Evolutionary conservation across 345 rosid species (phyloP).

Genomic region (Melaleuca alternifolia): DNA sequence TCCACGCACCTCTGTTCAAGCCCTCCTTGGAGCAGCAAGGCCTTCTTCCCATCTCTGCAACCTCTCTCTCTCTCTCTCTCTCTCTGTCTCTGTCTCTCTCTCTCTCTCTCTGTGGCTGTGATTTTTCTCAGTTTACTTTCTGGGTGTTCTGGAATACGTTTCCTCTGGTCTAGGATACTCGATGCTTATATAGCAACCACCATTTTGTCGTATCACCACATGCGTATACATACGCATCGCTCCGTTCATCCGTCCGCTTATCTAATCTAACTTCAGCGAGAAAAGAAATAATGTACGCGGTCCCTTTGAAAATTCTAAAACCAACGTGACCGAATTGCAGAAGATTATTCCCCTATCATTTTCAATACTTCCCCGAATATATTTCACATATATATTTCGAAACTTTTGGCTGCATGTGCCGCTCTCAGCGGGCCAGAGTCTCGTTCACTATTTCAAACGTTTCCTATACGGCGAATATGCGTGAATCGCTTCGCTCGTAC

Average conservation of each 20-base stretch:
- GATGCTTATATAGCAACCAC: background rate
- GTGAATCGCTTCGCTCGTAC: background rate
- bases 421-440: background rate
- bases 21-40: constrained; percentile 39
- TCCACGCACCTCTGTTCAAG: constrained; percentile 73
- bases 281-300: background rate
- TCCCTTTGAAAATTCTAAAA: background rate
- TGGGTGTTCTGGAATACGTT: background rate
- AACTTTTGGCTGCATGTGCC: background rate
- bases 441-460: background rate
- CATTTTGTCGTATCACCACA: background rate
- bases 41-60: constrained; percentile 42
- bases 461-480: background rate
- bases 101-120: background rate
- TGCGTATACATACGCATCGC: background rate
- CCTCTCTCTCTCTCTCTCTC: background rate
- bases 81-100: background rate
- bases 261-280: background rate
- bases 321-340: background rate
- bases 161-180: background rate
- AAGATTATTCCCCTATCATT: background rate
- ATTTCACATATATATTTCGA: background rate
- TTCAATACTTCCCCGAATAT: background rate
- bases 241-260: background rate
- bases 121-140: background rate